phyloP scores from a whole-genome alignment of 2,329 filamentous ascomycete genomes.

The Neodidymelliopsis sp. region DNA sequence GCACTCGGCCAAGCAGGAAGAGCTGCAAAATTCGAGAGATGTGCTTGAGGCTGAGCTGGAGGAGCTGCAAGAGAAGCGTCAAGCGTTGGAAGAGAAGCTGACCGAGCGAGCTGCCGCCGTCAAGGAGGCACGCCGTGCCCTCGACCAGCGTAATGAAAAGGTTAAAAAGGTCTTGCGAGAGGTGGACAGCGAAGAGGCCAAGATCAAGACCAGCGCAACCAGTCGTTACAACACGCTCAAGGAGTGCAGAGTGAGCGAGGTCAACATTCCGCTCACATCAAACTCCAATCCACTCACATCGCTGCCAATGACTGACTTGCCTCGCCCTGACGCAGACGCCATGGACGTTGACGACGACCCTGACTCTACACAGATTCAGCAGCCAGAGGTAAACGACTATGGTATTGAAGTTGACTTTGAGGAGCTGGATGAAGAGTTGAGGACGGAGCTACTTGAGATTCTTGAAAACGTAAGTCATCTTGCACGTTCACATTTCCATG shows the following conservation, averaged over 20 bases:
- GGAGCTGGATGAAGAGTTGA: slow-evolving; percentile 80
- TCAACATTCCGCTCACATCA: slow-evolving; percentile 78
- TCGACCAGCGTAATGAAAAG: slow-evolving; percentile 83
- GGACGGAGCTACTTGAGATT: slow-evolving; percentile 52
- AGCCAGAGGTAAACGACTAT: slow-evolving; percentile 79
- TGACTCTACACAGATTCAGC: slow-evolving; percentile 59
- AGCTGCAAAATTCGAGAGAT: slow-evolving; percentile 76
- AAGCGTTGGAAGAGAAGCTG: slow-evolving; percentile 72
- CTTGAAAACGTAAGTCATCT: slow-evolving; percentile 46
- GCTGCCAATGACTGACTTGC: slow-evolving; percentile 85
- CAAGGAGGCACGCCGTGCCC: slow-evolving; percentile 76
- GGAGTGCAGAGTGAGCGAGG: slow-evolving; percentile 92
- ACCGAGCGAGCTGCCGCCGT: slow-evolving; percentile 76
- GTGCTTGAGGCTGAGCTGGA: slow-evolving; percentile 79
- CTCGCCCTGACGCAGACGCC: slow-evolving; percentile 75
- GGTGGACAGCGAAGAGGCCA: slow-evolving; percentile 80
- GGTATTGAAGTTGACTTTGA: slow-evolving; percentile 91
- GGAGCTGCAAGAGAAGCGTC: slow-evolving; percentile 74
- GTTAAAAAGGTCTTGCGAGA: slow-evolving; percentile 79
- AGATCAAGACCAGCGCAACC: slow-evolving; percentile 84
- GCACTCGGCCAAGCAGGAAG: slow-evolving; percentile 74
- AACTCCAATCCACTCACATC: slow-evolving; percentile 77
- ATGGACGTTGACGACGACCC: slow-evolving; percentile 85
- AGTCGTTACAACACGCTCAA: slow-evolving; percentile 84
- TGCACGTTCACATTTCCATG: neutral